These are phyloP conservation scores for Desmodesmus armatus DNA, from an alignment of 139 green algal species.

Conservation along the genomic window DNA sequence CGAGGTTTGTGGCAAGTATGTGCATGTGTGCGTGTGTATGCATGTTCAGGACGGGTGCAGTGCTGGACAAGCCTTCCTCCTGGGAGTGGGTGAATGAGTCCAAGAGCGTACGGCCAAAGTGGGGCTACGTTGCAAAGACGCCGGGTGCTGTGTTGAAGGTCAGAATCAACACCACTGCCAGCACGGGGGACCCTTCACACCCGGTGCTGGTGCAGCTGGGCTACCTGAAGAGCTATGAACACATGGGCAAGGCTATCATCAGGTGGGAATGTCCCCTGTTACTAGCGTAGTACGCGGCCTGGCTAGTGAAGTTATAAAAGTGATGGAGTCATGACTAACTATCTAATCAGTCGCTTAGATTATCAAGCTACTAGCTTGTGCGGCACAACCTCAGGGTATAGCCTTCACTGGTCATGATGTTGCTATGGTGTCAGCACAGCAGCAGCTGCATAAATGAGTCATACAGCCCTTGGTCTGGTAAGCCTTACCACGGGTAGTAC, in stretches of 20 bases:
- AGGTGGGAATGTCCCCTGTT: slow-evolving; percentile 6
- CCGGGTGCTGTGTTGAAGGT: slow-evolving; percentile 37
- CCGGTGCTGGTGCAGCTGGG: slow-evolving; percentile 50
- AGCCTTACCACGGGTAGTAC: too few relatives aligned
- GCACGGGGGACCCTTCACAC: background rate
- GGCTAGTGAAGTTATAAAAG: too few relatives aligned
- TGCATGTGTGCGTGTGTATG: too few relatives aligned
- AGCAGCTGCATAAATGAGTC: too few relatives aligned
- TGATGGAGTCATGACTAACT: too few relatives aligned
- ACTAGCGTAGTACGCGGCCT: too few relatives aligned
- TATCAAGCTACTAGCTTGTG: too few relatives aligned
- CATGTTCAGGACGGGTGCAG: slow-evolving; percentile 43
- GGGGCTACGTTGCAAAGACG: slow-evolving; percentile 44
- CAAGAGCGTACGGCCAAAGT: slow-evolving; percentile 38
- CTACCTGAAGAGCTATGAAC: slow-evolving; percentile 42
- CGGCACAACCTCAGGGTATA: too few relatives aligned
- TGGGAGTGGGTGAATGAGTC: slow-evolving; percentile 54
- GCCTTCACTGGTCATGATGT: too few relatives aligned
- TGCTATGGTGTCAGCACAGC: too few relatives aligned
- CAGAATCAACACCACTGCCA: slow-evolving; percentile 35
- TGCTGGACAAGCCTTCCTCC: background rate
- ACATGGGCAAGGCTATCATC: slow-evolving; percentile 49
- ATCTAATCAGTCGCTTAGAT: too few relatives aligned
- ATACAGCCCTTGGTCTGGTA: too few relatives aligned
- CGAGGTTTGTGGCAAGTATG: background rate